Conservation (phyloP, 768 basidiomycete species). For the Suillus discolor region DNA sequence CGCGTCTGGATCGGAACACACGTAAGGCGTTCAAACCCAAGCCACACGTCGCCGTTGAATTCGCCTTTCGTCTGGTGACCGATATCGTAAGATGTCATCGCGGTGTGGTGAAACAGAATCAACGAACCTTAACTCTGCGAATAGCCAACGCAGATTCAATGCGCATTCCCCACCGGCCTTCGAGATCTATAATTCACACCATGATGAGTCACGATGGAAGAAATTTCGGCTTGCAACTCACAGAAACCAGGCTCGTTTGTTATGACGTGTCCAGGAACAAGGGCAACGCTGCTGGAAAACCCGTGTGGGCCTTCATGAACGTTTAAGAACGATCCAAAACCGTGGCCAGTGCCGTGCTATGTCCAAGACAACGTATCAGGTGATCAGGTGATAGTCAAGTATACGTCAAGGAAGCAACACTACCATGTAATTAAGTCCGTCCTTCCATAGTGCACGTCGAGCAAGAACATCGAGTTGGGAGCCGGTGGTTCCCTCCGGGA, state of each 20-base stretch:
- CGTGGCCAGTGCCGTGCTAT: conserved; percentile 91
- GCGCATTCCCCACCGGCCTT: conserved; percentile 85
- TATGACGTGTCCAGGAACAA: conserved; percentile 86
- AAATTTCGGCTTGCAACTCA: conserved; percentile 40
- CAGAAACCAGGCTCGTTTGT: conserved; percentile 96
- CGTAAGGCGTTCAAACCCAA: conserved; percentile 90
- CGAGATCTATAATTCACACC: conserved; percentile 52
- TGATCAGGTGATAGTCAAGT: conserved; percentile 6
- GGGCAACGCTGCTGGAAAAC: conserved; percentile 67
- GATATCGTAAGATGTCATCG: conserved; percentile 11
- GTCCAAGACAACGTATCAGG: conserved; percentile 19
- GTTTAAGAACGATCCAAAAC: conserved; percentile 84
- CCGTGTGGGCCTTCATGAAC: conserved; percentile 86
- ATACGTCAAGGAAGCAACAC: conserved; percentile 27
- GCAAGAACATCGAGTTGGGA: conserved; percentile 85
- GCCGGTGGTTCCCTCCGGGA: conserved; percentile 89
- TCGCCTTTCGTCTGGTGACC: conserved; percentile 62
- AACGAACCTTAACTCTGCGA: conserved; percentile 51
- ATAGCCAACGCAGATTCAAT: conserved; percentile 88
- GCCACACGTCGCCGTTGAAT: conserved; percentile 78
- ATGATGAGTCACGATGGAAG: conserved; percentile 19
- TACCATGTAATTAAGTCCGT: conserved; percentile 80
- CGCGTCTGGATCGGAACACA: conserved; percentile 92
- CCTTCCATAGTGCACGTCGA: conserved; percentile 85
- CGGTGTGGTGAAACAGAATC: conserved; percentile 12